A percentile compares a stretch with the other conserved stretches of the same genome.
Evolutionary conservation across 2,329 filamentous ascomycete species (phyloP).

Genomic region (Grosmannia huntii): DNA sequence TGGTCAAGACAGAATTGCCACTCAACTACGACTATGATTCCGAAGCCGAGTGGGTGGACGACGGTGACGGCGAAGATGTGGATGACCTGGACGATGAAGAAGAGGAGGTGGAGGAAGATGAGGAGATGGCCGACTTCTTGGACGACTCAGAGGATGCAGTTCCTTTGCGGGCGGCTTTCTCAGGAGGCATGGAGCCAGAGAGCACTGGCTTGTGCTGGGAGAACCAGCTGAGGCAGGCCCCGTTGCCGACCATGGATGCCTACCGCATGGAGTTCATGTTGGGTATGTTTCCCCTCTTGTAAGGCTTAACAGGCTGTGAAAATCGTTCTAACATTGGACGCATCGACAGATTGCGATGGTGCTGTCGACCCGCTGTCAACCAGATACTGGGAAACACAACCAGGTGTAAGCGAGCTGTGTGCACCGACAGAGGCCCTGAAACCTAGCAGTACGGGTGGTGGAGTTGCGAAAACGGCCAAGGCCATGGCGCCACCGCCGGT

Average conservation of each 20-base stretch:
- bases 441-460: background rate
- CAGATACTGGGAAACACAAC: conserved; percentile 53
- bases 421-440: background rate
- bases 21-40: conserved; percentile 77
- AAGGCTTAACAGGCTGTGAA: background rate
- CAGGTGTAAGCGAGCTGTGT: conserved; percentile 12
- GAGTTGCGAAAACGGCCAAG: conserved; percentile 4
- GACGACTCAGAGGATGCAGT: conserved; percentile 69
- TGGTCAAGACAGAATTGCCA: conserved; percentile 39
- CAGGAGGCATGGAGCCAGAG: conserved; percentile 61
- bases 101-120: conserved; percentile 58
- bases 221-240: conserved; percentile 34
- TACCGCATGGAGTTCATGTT: conserved; percentile 66
- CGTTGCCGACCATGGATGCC: conserved; percentile 36
- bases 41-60: conserved; percentile 73
- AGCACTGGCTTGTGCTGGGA: conserved; percentile 81
- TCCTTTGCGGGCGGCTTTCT: conserved; percentile 41
- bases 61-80: conserved; percentile 58
- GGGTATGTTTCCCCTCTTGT: conserved; percentile 32
- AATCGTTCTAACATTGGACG: background rate
- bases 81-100: conserved; percentile 57
- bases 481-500: conserved; percentile 13
- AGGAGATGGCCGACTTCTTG: conserved; percentile 81
- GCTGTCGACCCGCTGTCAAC: conserved; percentile 76
- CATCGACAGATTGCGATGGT: conserved; percentile 30